phyloP scores from a whole-genome alignment of 805 yeast genomes.

The Candida alai region DNA sequence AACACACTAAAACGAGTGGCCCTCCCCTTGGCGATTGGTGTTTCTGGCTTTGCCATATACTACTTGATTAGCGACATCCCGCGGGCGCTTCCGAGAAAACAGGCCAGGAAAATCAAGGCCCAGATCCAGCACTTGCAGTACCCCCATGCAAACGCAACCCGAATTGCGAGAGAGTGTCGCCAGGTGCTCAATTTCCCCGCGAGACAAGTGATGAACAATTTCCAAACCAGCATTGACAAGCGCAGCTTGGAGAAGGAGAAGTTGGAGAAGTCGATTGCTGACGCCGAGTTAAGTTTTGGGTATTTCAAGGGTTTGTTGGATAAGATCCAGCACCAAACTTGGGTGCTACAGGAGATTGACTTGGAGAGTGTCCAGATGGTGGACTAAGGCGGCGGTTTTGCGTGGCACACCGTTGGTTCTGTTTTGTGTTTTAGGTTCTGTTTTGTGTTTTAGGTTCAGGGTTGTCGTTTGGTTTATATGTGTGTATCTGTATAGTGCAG shows the following conservation, averaged over 20 bases:
- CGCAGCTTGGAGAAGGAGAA: constrained; percentile 55
- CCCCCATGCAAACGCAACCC: constrained; percentile 68
- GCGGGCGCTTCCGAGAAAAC: constrained; percentile 79
- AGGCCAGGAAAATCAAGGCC: constrained; percentile 63
- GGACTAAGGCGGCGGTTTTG: constrained; percentile 27
- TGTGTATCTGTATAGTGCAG: too few relatives aligned
- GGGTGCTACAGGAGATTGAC: constrained; percentile 39
- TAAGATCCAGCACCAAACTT: constrained; percentile 42
- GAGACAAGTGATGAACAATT: constrained; percentile 69
- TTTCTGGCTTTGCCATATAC: constrained; percentile 50
- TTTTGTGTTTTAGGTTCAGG: not conserved
- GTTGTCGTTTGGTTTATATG: not conserved
- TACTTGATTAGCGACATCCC: constrained; percentile 81
- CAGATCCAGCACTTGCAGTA: constrained; percentile 71
- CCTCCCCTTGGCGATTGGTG: constrained; percentile 49
- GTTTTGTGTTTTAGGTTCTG: not conserved
- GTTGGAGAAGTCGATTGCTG: constrained; percentile 47
- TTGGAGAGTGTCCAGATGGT: constrained; percentile 40
- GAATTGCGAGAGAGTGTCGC: constrained; percentile 79
- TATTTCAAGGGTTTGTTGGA: constrained; percentile 51
- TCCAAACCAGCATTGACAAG: constrained; percentile 64
- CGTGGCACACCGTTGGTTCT: not conserved
- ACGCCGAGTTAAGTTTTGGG: constrained; percentile 51
- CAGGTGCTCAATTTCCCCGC: constrained; percentile 78
- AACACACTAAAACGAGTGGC: constrained; percentile 44